A percentile compares a stretch with the other conserved stretches of the same genome.
These are phyloP conservation scores for Didymella exigua DNA, from an alignment of 2,329 filamentous ascomycete species.

Conservation along the genomic window DNA sequence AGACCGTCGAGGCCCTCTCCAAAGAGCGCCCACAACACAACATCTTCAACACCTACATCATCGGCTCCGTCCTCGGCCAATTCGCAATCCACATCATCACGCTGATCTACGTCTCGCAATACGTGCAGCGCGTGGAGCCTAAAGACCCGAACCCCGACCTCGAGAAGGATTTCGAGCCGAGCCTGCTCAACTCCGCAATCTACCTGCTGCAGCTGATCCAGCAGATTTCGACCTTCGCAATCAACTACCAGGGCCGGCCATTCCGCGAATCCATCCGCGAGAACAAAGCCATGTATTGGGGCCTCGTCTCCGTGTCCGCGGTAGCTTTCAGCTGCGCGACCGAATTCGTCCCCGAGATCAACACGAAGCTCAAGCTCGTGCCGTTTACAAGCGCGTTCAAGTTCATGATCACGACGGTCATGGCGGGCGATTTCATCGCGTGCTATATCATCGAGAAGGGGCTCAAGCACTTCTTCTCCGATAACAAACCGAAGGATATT, in stretches of 20 bases:
- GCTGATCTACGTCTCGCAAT: conserved; percentile 89
- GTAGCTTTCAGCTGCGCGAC: conserved; percentile 95
- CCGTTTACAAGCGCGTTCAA: conserved; percentile 91
- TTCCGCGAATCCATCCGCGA: conserved; percentile 96
- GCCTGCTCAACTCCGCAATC: conserved; percentile 92
- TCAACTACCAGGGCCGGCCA: conserved; percentile 98
- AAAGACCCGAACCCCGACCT: conserved; percentile 75
- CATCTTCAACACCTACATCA: conserved; percentile 99
- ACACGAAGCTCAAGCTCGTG: conserved; percentile 89
- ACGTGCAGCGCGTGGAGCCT: conserved; percentile 83
- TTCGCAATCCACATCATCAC: conserved; percentile 96
- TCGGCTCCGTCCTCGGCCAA: conserved; percentile 94
- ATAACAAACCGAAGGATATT: conserved; percentile 93
- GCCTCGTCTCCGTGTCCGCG: conserved; percentile 84
- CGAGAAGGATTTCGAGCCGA: conserved; percentile 92
- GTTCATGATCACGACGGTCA: conserved; percentile 77
- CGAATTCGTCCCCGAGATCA: conserved; percentile 94
- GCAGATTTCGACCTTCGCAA: conserved; percentile 97
- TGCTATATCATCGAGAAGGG: conserved; percentile 88
- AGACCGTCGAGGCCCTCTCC: conserved; percentile 89
- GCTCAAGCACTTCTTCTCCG: conserved; percentile 84
- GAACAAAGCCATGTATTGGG: conserved; percentile 98
- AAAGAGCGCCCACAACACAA: conserved; percentile 98
- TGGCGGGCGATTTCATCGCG: conserved; percentile 84
- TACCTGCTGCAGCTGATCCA: conserved; percentile 98